A percentile compares a stretch with the other conserved stretches of the same genome.
Evolutionary conservation across 1,284 basidiomycete species (phyloP).

Genomic region (Wallemia mellicola): DNA sequence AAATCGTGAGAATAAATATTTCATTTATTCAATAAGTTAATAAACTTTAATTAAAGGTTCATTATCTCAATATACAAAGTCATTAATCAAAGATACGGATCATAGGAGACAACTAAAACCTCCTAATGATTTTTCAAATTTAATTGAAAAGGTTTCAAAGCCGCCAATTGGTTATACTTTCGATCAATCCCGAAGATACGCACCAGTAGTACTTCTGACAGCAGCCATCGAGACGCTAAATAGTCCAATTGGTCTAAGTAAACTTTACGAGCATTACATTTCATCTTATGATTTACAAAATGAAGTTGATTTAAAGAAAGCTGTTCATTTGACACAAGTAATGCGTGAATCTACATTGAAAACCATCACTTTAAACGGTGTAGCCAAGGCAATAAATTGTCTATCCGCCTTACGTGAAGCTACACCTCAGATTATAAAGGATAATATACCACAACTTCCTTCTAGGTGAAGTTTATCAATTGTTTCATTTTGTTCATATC

Average conservation of each 20-base stretch:
- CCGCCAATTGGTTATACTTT: not conserved
- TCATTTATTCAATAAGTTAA: not conserved
- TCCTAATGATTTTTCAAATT: not conserved
- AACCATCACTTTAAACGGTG: not conserved
- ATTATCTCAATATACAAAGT: not conserved
- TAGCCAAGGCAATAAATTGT: not conserved
- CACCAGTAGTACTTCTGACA: not conserved
- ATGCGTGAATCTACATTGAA: not conserved
- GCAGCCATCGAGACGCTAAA: not conserved
- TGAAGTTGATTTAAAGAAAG: not conserved
- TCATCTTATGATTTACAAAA: not conserved
- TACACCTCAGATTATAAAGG: not conserved
- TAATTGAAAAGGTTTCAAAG: not conserved
- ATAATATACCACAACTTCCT: not conserved
- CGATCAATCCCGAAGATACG: not conserved
- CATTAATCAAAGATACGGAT: not conserved
- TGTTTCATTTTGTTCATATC: no score
- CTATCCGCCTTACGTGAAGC: not conserved
- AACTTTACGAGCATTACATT: not conserved
- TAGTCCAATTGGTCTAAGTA: not conserved
- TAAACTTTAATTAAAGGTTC: not conserved
- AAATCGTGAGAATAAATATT: not conserved
- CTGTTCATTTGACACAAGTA: not conserved
- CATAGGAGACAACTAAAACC: not conserved
- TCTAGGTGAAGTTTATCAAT: no score